Evolutionary conservation across 345 rosid species (phyloP).

Genomic region (Orychophragmus violaceus): DNA sequence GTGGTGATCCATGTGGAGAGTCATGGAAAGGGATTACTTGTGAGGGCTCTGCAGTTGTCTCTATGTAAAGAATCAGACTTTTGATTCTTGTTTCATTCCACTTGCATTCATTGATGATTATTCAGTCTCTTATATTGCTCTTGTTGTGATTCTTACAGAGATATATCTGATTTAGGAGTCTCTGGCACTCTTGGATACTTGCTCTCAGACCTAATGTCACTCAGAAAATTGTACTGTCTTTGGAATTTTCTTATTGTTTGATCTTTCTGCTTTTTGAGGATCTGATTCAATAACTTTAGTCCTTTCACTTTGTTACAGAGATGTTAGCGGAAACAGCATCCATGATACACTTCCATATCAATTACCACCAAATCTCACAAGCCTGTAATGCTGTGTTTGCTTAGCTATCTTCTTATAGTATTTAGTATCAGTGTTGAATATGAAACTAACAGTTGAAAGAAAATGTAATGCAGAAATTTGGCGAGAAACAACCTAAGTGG

Average conservation of each 20-base stretch:
- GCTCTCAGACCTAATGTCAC: slow-evolving; percentile 59
- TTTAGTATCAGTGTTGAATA: not conserved
- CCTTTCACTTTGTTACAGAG: slow-evolving; percentile 41
- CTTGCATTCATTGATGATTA: not conserved
- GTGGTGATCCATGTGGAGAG: slow-evolving; percentile 93
- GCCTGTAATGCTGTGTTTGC: slow-evolving; percentile 54
- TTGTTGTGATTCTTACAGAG: slow-evolving; percentile 38
- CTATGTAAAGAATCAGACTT: slow-evolving; percentile 46
- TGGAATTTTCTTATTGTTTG: not conserved
- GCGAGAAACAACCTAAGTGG: slow-evolving; percentile 81
- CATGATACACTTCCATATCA: slow-evolving; percentile 91
- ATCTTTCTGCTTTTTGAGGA: slow-evolving; percentile 6
- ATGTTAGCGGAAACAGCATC: slow-evolving; percentile 78
- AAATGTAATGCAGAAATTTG: slow-evolving; percentile 63
- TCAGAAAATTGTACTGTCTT: slow-evolving; percentile 62
- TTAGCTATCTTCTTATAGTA: not conserved
- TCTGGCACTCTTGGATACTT: slow-evolving; percentile 88
- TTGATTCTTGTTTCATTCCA: not conserved
- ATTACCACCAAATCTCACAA: slow-evolving; percentile 90
- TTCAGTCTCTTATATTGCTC: not conserved
- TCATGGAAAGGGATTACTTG: slow-evolving; percentile 95
- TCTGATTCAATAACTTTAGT: not conserved
- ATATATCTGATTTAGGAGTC: slow-evolving; percentile 73
- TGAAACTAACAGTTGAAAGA: slow-evolving; percentile 6
- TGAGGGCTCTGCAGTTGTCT: slow-evolving; percentile 79